A percentile compares a stretch with the other conserved stretches of the same genome.
Conservation (phyloP, 2,329 filamentous ascomycete genomes). For the Pezicula radicicola region DNA sequence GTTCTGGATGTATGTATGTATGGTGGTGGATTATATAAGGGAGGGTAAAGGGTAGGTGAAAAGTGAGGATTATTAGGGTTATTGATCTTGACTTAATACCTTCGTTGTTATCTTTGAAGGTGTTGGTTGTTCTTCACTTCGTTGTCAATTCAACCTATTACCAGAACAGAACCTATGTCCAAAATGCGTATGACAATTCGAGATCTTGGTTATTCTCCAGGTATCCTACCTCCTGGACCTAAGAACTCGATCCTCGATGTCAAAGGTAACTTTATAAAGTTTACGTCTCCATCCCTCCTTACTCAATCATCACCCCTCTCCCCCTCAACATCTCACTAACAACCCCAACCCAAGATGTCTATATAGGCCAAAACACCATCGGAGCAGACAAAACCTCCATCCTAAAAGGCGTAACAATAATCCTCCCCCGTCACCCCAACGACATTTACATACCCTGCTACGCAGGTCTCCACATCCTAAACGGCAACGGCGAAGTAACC, state of each 20-base stretch:
- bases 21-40: too few relatives aligned
- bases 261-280: constrained; percentile 11
- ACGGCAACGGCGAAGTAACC: constrained; percentile 27
- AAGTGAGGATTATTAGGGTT: too few relatives aligned
- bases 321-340: not conserved
- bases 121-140: too few relatives aligned
- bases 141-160: too few relatives aligned
- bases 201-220: constrained; percentile 24
- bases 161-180: too few relatives aligned
- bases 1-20: too few relatives aligned
- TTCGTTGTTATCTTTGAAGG: too few relatives aligned
- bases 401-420: constrained; percentile 25
- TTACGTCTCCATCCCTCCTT: not conserved
- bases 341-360: constrained; percentile 15
- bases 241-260: constrained; percentile 29
- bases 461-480: constrained; percentile 24
- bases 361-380: constrained; percentile 24
- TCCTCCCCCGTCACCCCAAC: constrained; percentile 23
- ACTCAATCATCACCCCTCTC: not conserved
- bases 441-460: constrained; percentile 25
- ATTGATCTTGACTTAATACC: too few relatives aligned
- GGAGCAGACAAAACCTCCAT: constrained; percentile 22
- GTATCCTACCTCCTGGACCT: constrained; percentile 19
- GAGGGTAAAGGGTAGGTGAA: too few relatives aligned
- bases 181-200: constrained; percentile 21